Conservation (phyloP, 1,284 basidiomycete species). For the Cronartium quercuum region DNA sequence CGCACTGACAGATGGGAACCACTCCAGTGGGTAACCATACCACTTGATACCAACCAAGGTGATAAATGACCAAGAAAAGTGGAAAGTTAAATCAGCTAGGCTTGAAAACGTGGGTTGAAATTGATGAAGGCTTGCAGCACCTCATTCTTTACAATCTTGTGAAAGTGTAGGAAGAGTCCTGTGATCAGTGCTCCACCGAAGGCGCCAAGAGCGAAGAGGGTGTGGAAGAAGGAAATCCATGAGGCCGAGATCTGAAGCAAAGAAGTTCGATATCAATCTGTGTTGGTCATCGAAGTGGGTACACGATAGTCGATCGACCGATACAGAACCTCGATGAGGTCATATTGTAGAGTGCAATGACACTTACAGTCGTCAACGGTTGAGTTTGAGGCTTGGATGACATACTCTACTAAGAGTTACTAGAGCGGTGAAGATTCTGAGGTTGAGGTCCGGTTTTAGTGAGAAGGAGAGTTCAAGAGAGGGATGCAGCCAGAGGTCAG, state of each 20-base stretch:
- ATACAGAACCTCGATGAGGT: no score
- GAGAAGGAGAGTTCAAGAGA: no score
- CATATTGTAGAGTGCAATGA: no score
- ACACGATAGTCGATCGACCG: no score
- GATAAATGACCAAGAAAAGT: background rate
- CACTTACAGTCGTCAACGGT: no score
- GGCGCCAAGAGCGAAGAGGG: slow-evolving; percentile 62
- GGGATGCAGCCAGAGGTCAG: no score
- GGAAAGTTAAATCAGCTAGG: background rate
- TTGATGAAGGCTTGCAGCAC: slow-evolving; percentile 51
- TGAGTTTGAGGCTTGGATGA: no score
- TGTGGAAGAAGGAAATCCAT: slow-evolving; percentile 56
- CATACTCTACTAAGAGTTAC: no score
- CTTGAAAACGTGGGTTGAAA: no score
- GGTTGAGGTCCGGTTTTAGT: no score
- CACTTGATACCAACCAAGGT: slow-evolving; percentile 36
- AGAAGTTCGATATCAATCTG: background rate
- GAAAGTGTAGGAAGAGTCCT: slow-evolving; percentile 68
- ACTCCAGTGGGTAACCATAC: slow-evolving; percentile 78
- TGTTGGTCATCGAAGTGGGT: no score
- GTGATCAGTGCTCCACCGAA: slow-evolving; percentile 65
- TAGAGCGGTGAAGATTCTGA: no score
- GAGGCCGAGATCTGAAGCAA: slow-evolving; percentile 44
- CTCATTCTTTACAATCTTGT: slow-evolving; percentile 80
- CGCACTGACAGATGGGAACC: slow-evolving; percentile 87